Evolutionary conservation across 176 grass and related monocot species (phyloP), one percentile per base, ranked within the genome.

Genomic region (Saccharum officinarum): DNA sequence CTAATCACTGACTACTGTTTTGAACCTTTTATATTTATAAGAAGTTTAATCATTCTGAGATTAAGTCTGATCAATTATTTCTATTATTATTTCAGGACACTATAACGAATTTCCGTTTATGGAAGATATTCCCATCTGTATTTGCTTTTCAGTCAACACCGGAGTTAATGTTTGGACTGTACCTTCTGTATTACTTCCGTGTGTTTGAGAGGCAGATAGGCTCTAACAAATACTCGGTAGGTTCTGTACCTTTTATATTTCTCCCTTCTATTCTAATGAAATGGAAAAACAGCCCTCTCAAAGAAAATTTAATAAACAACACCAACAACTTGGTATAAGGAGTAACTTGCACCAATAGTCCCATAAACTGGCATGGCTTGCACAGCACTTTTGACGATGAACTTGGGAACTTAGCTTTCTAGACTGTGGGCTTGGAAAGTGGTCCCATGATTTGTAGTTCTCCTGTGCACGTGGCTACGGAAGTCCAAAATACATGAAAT

Each of bases 201-300:
- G 92, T 99, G 18, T 99, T 97, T 84, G 97, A 99, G 86, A 97
- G 97, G 60, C 94, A 99, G 85, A 99, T 99, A 69, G 94, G 97
- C 41, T 99, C 94, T 52, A 99, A 99, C 57, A 99, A 99, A 92
- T 94, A 97, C 84, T 92, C 94, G 8, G 97, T 99, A 85, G 2
- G 77, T 75, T 66, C 76, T 75, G 67, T 50, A 16, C 42, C 40
- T 73, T 28, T 67, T 71, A 25, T 18, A 31, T 4, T 57, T 84
- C 20, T 80, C 36, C 37, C 3, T 75, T 11, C 6, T 66, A 31
- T 87, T 8, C 40, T 41, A 70, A 61, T 79, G 38, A 39, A 61
- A 74, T 60, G 13, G n/a, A 69, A 83, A 83, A 61, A 61, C 12
- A 31, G 37, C 36, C 10, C n/a, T 62, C 59, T 62, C n/a, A 23